Percentiles rank a stretch among this genome's conserved stretches.
phyloP scores from a whole-genome alignment of 768 basidiomycete genomes.

The Termitomyces sp. region DNA sequence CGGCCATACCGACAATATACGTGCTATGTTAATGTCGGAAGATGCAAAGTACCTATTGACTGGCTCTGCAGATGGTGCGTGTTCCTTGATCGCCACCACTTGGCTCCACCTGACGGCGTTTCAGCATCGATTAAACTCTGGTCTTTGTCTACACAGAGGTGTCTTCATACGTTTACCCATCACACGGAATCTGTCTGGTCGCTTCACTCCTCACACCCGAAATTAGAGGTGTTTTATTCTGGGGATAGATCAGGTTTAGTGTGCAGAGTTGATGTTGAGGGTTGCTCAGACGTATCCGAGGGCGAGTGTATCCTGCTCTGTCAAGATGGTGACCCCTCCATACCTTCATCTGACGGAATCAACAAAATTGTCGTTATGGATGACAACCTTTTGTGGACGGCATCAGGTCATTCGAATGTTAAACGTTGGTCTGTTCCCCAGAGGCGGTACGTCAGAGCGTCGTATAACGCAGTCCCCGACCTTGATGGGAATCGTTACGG shows the following conservation, averaged over 20 bases:
- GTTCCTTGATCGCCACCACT: not conserved
- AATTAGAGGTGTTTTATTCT: conserved; percentile 86
- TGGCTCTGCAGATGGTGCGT: conserved; percentile 68
- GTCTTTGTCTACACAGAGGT: conserved; percentile 85
- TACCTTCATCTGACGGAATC: conserved; percentile 46
- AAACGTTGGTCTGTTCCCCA: conserved; percentile 75
- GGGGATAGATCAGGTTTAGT: conserved; percentile 90
- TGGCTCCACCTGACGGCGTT: not conserved
- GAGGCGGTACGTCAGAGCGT: conserved; percentile 32
- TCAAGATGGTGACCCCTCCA: conserved; percentile 44
- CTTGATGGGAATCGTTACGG: conserved; percentile 9
- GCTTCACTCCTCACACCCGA: conserved; percentile 80
- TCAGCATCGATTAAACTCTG: conserved; percentile 85
- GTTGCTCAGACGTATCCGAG: conserved; percentile 72
- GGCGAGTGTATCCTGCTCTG: conserved; percentile 87
- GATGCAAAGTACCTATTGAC: conserved; percentile 88
- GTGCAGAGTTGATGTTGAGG: conserved; percentile 88
- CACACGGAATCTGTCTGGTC: conserved; percentile 96
- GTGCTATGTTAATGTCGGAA: conserved; percentile 82
- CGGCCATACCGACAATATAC: conserved; percentile 96
- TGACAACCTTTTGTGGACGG: conserved; percentile 86
- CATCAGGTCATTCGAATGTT: conserved; percentile 75
- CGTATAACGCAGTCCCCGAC: conserved; percentile 10
- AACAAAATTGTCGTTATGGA: conserved; percentile 81
- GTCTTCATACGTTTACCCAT: conserved; percentile 93